Evolutionary conservation across 208 protist species (phyloP).

Genomic region (Acanthamoeba lenticulata): DNA sequence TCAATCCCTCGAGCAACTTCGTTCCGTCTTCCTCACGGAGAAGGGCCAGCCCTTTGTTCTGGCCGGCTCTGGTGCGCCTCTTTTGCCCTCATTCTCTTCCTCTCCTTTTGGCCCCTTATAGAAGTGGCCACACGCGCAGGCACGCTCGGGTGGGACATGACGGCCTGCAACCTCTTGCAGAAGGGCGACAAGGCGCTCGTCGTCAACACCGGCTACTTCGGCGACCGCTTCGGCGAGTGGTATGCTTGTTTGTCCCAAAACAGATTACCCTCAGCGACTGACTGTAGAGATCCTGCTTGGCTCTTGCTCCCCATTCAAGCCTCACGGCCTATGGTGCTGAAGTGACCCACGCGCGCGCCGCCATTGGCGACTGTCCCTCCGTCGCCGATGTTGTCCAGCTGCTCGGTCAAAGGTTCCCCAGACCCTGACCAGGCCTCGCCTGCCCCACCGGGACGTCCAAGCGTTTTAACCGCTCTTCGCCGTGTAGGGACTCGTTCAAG

Average conservation of each 20-base stretch:
- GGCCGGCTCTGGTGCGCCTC: conserved; percentile 47
- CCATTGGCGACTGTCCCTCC: conserved; percentile 40
- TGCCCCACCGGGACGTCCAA: not conserved
- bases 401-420: not conserved
- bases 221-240: conserved; percentile 72
- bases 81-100: not conserved
- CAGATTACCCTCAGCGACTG: not conserved
- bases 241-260: not conserved
- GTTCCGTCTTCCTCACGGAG: conserved; percentile 65
- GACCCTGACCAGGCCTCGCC: too few species aligned
- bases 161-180: conserved; percentile 68
- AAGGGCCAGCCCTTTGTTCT: conserved; percentile 71
- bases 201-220: conserved; percentile 73
- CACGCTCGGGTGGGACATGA: conserved; percentile 72
- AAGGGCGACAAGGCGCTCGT: conserved; percentile 69
- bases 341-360: not conserved
- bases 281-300: not conserved
- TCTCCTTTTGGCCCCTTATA: not conserved
- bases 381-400: not conserved
- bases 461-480: not conserved
- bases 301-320: not conserved
- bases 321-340: conserved; percentile 16
- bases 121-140: not conserved
- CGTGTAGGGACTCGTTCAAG: not conserved
- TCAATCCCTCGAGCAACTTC: conserved; percentile 63